Evolutionary conservation across 2,329 filamentous ascomycete species (phyloP), one percentile per base, ranked within the genome.

Genomic region (Septoria linicola): DNA sequence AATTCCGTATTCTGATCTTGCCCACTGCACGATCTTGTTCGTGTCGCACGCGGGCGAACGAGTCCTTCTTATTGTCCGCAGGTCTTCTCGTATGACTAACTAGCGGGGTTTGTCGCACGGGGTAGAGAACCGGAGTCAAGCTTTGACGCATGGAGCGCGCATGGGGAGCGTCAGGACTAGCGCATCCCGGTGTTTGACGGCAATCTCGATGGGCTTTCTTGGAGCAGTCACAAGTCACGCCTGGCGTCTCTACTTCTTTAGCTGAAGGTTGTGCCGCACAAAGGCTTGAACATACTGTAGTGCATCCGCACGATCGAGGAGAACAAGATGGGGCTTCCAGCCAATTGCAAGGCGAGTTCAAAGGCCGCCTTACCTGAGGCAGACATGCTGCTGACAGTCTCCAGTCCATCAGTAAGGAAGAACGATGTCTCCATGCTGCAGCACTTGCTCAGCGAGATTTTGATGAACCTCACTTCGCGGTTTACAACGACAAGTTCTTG

Each of bases 401-500:
- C 10, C n/a, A 60, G 58, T 51, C 46, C 11, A 49, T 60, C 17
- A 36, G 50, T 11, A 41, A 41, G n/a, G 46, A 57, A 35, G 48
- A 55, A 43, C 54, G 44, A 34, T 43, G 23, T 14, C 32, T 47
- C 21, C 47, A 46, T 14, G 35, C 43, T 6, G 34, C 44, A 37
- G 58, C 54, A 10, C 27, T 34, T 27, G 42, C 53, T 25, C 43
- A 36, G 35, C 34, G 52, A 52, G 47, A 57, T 3, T 49, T 57
- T 27, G 25, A 50, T 10, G 54, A 60, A 21, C 49, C 59, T 32
- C 51, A 53, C 25, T 66, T 66, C 35, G 58, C 61, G 16, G 43
- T 65, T 19, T 65, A 65, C 55, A 50, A 65, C n/a, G 52, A 59
- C 20, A 37, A 47, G 5, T 67, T 67, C 48, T 48, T 60, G 23